These are phyloP conservation scores for Argentina anserina DNA, from an alignment of 306 rosid species.

Conservation along the genomic window DNA sequence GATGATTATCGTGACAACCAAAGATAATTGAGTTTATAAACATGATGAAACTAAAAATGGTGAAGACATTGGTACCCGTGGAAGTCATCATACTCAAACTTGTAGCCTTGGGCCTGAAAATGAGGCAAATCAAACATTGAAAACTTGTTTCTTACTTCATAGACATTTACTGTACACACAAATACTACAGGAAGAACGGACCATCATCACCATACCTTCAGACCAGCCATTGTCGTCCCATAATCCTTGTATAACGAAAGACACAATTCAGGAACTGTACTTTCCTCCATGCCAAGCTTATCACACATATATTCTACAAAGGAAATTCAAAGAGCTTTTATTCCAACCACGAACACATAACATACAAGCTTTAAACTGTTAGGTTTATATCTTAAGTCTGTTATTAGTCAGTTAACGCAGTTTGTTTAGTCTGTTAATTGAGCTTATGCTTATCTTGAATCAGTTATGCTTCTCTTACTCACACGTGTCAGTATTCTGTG, in stretches of 20 bases:
- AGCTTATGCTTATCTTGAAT: no score
- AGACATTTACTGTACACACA: not conserved
- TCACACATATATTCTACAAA: conserved; percentile 59
- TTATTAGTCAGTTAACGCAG: no score
- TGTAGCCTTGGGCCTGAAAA: conserved; percentile 70
- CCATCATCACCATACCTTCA: conserved; percentile 43
- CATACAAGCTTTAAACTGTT: not conserved
- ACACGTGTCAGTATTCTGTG: no score
- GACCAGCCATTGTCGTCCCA: conserved; percentile 95
- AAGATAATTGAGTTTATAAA: not conserved
- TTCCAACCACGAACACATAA: not conserved
- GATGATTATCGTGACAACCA: conserved; percentile 16
- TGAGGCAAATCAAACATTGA: conserved; percentile 15
- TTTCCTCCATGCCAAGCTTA: conserved; percentile 67
- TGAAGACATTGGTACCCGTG: conserved; percentile 45
- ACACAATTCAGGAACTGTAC: conserved; percentile 50
- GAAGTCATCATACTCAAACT: conserved; percentile 60
- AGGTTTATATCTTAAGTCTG: no score
- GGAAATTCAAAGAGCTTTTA: not conserved
- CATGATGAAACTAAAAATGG: not conserved
- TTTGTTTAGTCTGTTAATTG: no score
- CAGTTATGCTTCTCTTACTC: no score
- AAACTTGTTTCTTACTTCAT: not conserved
- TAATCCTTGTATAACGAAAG: conserved; percentile 57
- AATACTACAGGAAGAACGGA: conserved; percentile 5